Percentiles rank a stretch among this genome's conserved stretches.
Conservation (phyloP, 1,284 basidiomycete genomes). For the Trichosporon ovoides region DNA sequence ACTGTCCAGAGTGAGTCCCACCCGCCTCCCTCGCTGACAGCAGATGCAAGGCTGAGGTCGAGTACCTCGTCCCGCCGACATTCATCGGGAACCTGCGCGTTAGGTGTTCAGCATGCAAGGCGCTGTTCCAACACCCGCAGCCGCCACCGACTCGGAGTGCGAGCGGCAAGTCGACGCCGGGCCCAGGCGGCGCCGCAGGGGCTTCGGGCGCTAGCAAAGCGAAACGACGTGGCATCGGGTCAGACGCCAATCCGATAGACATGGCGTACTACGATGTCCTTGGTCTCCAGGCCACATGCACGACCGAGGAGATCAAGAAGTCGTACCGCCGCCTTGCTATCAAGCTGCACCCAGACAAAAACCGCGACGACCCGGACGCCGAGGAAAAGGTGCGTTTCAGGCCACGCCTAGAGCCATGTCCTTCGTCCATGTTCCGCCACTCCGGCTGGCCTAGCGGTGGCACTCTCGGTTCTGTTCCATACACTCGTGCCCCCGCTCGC, state of each 20-base stretch:
- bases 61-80: conserved; percentile 68
- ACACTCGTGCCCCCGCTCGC: background rate
- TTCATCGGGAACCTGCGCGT: conserved; percentile 62
- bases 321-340: conserved; percentile 92
- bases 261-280: conserved; percentile 71
- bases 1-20: conserved; percentile 42
- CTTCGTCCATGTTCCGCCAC: too few relatives aligned
- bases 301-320: conserved; percentile 67
- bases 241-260: conserved; percentile 82
- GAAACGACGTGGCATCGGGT: conserved; percentile 63
- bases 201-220: background rate
- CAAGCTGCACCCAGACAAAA: conserved; percentile 65
- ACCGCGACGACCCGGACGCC: conserved; percentile 83
- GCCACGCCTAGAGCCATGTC: too few relatives aligned
- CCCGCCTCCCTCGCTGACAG: background rate
- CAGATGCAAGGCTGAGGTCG: conserved; percentile 59
- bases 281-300: conserved; percentile 38
- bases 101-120: conserved; percentile 59
- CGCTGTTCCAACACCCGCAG: conserved; percentile 38
- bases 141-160: conserved; percentile 12
- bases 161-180: conserved; percentile 1
- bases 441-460: background rate
- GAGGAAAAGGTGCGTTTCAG: conserved; percentile 69
- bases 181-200: conserved; percentile 32
- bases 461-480: background rate